Base-by-base conservation (phyloP, 1,284 basidiomycete species). In the Xerocomus minutiporus region DNA sequence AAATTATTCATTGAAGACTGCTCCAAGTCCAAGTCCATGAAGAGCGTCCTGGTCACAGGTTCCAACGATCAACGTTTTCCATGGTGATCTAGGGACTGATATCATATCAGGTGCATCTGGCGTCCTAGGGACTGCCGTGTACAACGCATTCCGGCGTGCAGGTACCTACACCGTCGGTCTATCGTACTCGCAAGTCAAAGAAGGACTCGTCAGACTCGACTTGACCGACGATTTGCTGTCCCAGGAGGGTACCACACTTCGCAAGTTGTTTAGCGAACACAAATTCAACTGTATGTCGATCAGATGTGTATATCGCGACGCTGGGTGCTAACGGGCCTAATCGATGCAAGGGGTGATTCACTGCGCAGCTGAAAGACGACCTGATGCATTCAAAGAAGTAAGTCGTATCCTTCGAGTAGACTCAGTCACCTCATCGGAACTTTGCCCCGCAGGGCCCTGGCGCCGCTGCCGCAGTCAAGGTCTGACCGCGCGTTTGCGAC, bases 301-400 rank as follows among this genome's bases (percentile, higher is more conserved):
- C 12, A 12, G 25, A 36, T 36, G 13, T 4, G 13, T 17, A 12
- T 25, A 17, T 8, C 15, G n/a, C 8, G 44, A 15, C 2, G 20
- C 31, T 43, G 23, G 15, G 45, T 50, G 28, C 48, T 53, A 43
- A 59, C 48, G n/a, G 26, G 26, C 28, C 13, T 41, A 31, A 46
- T 50, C 46, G 52, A 29, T 55, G 56, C 51, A 63, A 87, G 86
- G 86, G 83, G 79, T 92, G 28, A 82, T 93, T 20, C 91, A 93
- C 61, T 91, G 89, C 58, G 91, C 91, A 13, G 91, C 91, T 4
- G 91, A 93, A 68, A 75, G 91, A 53, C 75, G 89, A 46, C 90
- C 91, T 2, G 90, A 93, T 63, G 86, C 88, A 26, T 89, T 88
- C 51, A 86, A 89, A 66, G 86, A 84, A 75, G 88, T 86, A 55